These are phyloP conservation scores for Xylona heveae DNA, from an alignment of 495 filamentous ascomycete genomes.

Conservation along the genomic window DNA sequence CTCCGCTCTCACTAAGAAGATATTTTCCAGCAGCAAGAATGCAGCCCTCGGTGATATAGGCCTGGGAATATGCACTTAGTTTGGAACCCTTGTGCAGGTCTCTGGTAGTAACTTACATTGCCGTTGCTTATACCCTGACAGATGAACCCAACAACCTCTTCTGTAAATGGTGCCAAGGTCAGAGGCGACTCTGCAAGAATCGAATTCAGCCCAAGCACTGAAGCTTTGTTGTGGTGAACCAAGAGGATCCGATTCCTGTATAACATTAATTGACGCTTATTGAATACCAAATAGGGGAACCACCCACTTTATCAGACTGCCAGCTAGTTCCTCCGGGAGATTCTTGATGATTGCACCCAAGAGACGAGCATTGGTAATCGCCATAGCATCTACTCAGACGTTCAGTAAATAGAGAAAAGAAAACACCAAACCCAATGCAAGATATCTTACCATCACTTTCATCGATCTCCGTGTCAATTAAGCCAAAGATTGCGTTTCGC, in stretches of 20 bases:
- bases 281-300: slow-evolving; percentile 7
- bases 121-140: slow-evolving; percentile 59
- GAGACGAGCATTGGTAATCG: slow-evolving; percentile 71
- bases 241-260: slow-evolving; percentile 49
- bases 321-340: slow-evolving; percentile 41
- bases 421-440: neutral
- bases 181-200: slow-evolving; percentile 66
- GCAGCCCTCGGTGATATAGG: slow-evolving; percentile 70
- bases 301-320: slow-evolving; percentile 50
- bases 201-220: slow-evolving; percentile 72
- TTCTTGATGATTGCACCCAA: slow-evolving; percentile 78
- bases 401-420: slow-evolving; percentile 6
- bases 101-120: slow-evolving; percentile 29
- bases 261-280: neutral
- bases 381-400: slow-evolving; percentile 37
- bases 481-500: slow-evolving; percentile 51
- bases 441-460: slow-evolving; percentile 35
- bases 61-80: slow-evolving; percentile 18
- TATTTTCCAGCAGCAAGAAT: slow-evolving; percentile 93
- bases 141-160: slow-evolving; percentile 53
- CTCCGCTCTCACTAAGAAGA: slow-evolving; percentile 37
- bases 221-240: slow-evolving; percentile 38
- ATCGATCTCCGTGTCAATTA: slow-evolving; percentile 71
- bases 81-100: slow-evolving; percentile 11
- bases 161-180: slow-evolving; percentile 34